Evolutionary conservation across 768 basidiomycete species (phyloP), one percentile per base, ranked within the genome.

Genomic region (Leccinum rimulosum): DNA sequence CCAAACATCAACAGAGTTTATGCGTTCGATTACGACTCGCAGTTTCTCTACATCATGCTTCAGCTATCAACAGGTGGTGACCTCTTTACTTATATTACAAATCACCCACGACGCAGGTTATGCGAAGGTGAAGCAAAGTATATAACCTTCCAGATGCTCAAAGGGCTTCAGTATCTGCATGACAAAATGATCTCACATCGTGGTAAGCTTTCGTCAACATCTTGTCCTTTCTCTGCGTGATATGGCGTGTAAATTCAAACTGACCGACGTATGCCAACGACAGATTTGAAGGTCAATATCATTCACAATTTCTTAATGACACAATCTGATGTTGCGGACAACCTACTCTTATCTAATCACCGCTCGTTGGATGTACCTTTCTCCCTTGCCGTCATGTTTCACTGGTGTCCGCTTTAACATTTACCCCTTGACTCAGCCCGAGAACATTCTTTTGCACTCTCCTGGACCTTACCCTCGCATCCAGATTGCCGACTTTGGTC

Each of bases 391-490:
- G 7, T 31, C 19, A 6, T 51, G 14, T 33, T 40, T 36, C 49
- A n/a, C 52, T 6, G 2, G 7, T 30, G 10, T 33, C 33, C 31
- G 28, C 28, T 30, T 12, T 17, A 22, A 57, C n/a, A 22, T 14
- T 50, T 19, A 40, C 19, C 27, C 30, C 22, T 11, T 33, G 35
- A 55, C 30, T 27, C 63, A 86, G 91, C 92, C 92, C 28, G 92
- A 94, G 74, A 94, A 94, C 63, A 88, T 94, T 43, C 77, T 94
- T 14, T 78, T 94, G 4, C 77, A 85, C 64, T 78, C 82, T 6
- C 89, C 92, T n/a, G 92, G 91, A 10, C 83, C 89, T 3, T 94
- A 91, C 68, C 92, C 92, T 52, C 88, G 88, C 43, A 85, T 94
- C 43, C 79, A 91, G 53, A 87, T 94, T 40, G 92, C 92, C 19